A percentile compares a stretch with the other conserved stretches of the same genome.
These are phyloP conservation scores for Epichloe sp. DNA, from an alignment of 2,329 filamentous ascomycete species.

Conservation along the genomic window DNA sequence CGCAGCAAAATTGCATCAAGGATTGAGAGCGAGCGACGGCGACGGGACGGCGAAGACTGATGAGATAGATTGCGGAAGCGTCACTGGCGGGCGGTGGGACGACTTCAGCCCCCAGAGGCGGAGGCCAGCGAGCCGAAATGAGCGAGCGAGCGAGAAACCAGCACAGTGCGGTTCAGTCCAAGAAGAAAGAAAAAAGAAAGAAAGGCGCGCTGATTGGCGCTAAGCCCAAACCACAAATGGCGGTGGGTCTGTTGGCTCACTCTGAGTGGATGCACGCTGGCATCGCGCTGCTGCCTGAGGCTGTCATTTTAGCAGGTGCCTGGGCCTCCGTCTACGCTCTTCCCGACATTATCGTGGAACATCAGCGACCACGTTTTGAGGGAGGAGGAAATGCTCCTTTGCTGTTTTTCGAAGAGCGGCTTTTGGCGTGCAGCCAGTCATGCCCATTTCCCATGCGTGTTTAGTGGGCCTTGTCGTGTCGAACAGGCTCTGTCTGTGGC, in stretches of 20 bases:
- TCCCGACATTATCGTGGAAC: not conserved
- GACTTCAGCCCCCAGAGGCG: not conserved
- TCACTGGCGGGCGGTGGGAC: not conserved
- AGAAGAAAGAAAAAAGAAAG: not conserved
- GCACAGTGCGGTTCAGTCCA: not conserved
- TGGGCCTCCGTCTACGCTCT: not conserved
- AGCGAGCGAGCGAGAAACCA: not conserved
- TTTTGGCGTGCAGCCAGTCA: not conserved
- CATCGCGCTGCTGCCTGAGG: conserved; percentile 2
- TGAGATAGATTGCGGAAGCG: no score
- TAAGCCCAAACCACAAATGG: not conserved
- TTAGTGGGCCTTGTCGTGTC: no score
- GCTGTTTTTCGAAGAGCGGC: no score
- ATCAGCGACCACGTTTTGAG: not conserved
- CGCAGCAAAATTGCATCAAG: not conserved
- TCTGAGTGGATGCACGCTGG: not conserved
- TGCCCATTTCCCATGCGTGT: not conserved
- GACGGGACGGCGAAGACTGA: no score
- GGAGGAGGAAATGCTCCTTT: no score
- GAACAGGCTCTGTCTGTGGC: no score
- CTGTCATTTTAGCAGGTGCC: no score
- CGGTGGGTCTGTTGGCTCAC: not conserved
- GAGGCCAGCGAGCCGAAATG: not conserved
- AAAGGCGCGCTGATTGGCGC: conserved; percentile 1
- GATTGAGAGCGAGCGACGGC: no score